Base-by-base conservation (phyloP, 305 asterid genomes). In the Andrographis paniculata region DNA sequence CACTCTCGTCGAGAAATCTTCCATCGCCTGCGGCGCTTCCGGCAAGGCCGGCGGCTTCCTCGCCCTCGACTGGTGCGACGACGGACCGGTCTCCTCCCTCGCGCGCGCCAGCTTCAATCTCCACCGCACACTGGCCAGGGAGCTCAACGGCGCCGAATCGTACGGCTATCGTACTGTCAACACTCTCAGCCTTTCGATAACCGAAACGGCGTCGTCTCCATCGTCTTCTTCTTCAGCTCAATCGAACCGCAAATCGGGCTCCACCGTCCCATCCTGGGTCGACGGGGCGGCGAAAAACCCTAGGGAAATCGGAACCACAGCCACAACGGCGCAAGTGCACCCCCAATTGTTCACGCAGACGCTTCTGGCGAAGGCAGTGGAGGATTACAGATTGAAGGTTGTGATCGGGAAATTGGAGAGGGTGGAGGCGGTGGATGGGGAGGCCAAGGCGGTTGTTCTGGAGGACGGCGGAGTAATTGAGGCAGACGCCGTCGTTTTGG, bases 11-110 rank as follows among this genome's bases (percentile, higher is more conserved):
- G 95, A 88, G 44, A 61, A 85, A 69, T 82, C 95, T 1, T 79
- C 97, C 18, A 66, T 88, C 12, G 97, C 95, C 24, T 82, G 93
- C 61, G 95, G 76, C 0, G 94, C 95, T 35, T 85, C 95, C 12
- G 97, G 93, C n/a, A 84, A 85, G 51, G 91, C 94, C 36, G 97
- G 95, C 8, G 97, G 95, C 3, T 88, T 88, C 72, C 80, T 88
- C 37, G 95, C 94, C 13, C 69, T 74, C 0, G 95, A 82, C 64
- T 84, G 89, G 97, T 82, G 93, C 68, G 95, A 82, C 63, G 78
- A 70, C n/a, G 75, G 82, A 1, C 72, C 91, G 4, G 65, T 82
- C 44, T 62, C 79, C 0, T 61, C 91, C n/a, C 91, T 89, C 20
- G 95, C 95, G 1, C 84, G 93, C 6, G 73, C 94, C 30, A 85